Evolutionary conservation across 352 stramenopile species (phyloP).

Genomic region (Phytopythium kandeliae): DNA sequence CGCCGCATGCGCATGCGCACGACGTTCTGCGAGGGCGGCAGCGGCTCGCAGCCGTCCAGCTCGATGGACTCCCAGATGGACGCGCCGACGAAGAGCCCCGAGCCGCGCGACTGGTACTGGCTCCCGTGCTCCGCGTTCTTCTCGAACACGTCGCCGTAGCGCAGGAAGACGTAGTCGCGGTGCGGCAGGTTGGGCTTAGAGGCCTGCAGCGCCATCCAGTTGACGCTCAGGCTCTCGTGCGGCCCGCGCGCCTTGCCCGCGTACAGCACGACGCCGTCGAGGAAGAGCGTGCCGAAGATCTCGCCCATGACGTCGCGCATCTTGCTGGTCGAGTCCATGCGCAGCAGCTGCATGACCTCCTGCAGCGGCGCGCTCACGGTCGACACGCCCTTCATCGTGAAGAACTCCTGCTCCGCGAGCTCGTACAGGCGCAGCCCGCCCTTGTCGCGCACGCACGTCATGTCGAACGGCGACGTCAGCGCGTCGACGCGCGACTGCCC

Average conservation of each 20-base stretch:
- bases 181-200: conserved; percentile 81
- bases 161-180: conserved; percentile 84
- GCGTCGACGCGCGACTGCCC: conserved; percentile 77
- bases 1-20: conserved; percentile 74
- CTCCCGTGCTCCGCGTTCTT: conserved; percentile 54
- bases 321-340: conserved; percentile 60
- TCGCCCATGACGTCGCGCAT: conserved; percentile 78
- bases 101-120: conserved; percentile 50
- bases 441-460: conserved; percentile 75
- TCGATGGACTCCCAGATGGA: conserved; percentile 86
- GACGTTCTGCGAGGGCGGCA: conserved; percentile 73
- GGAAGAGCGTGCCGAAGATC: conserved; percentile 78
- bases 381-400: conserved; percentile 79
- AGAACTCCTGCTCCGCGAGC: conserved; percentile 77
- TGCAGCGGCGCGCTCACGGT: conserved; percentile 63
- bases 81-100: conserved; percentile 63
- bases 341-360: conserved; percentile 78
- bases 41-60: conserved; percentile 63
- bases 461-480: conserved; percentile 74
- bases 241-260: conserved; percentile 38
- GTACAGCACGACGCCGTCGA: conserved; percentile 74
- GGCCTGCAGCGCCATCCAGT: conserved; percentile 77
- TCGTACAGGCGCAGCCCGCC: conserved; percentile 69
- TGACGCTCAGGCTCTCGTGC: conserved; percentile 70
- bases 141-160: conserved; percentile 76